Percentiles rank a stretch among this genome's conserved stretches.
phyloP scores from a whole-genome alignment of 2,329 filamentous ascomycete species.

The Colletotrichum godetiae region DNA sequence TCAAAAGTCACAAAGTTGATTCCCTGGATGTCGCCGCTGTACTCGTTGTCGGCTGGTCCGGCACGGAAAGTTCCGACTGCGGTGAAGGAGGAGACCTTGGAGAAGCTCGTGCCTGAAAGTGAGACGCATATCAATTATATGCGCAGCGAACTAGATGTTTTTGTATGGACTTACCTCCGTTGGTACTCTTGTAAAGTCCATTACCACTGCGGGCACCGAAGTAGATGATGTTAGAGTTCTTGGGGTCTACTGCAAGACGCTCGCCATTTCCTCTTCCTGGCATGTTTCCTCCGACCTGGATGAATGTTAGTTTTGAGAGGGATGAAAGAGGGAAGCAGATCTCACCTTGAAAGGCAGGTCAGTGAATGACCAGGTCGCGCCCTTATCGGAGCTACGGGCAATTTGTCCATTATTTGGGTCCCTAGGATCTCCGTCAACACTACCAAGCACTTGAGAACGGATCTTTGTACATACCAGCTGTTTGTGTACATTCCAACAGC shows the following conservation, averaged over 20 bases:
- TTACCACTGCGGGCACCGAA: constrained; percentile 70
- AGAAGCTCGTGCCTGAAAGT: constrained; percentile 60
- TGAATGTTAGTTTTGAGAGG: not conserved
- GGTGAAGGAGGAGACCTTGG: constrained; percentile 65
- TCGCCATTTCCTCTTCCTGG: constrained; percentile 70
- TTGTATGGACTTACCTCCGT: constrained; percentile 61
- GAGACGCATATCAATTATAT: constrained; percentile 57
- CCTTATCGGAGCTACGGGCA: constrained; percentile 64
- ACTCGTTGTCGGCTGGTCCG: constrained; percentile 55
- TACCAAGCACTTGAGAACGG: not conserved
- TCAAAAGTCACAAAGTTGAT: constrained; percentile 67
- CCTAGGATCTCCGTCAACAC: constrained; percentile 38
- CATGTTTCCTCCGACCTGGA: constrained; percentile 67
- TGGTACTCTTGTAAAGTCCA: constrained; percentile 68
- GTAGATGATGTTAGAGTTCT: constrained; percentile 67
- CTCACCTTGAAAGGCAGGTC: constrained; percentile 62
- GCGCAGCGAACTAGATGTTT: constrained; percentile 58
- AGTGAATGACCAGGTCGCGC: constrained; percentile 62
- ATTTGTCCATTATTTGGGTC: constrained; percentile 68
- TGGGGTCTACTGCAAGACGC: constrained; percentile 68
- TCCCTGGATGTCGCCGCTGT: constrained; percentile 57
- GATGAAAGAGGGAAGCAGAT: accelerated
- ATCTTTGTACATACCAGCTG: constrained; percentile 52
- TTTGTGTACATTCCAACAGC: constrained; percentile 70
- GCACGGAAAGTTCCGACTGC: constrained; percentile 61